Conservation (phyloP, 495 filamentous ascomycete species). For the Daldinia grandis region DNA sequence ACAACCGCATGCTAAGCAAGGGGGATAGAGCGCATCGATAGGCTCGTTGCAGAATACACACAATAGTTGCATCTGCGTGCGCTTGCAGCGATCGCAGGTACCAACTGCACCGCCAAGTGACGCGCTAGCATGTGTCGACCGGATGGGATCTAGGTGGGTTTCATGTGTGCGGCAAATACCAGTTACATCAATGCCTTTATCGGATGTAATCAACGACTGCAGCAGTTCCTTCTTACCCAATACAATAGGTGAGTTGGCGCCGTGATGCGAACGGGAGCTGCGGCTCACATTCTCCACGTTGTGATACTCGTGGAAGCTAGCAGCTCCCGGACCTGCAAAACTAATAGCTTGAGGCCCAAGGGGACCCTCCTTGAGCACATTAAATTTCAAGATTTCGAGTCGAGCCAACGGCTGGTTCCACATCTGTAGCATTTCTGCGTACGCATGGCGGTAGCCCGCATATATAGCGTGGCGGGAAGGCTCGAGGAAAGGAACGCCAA, state of each 20-base stretch:
- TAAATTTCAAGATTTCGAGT: slow-evolving; percentile 86
- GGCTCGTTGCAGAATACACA: slow-evolving; percentile 69
- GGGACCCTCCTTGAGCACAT: slow-evolving; percentile 62
- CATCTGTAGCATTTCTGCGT: slow-evolving; percentile 81
- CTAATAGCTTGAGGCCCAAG: slow-evolving; percentile 35
- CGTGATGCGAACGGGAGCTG: slow-evolving; percentile 30
- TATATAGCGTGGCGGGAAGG: slow-evolving; percentile 67
- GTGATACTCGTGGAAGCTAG: slow-evolving; percentile 49
- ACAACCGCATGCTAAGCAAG: slow-evolving; percentile 70
- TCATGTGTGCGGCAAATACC: slow-evolving; percentile 68
- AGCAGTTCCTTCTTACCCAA: slow-evolving; percentile 57
- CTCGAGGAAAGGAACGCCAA: slow-evolving; percentile 74
- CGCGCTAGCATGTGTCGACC: slow-evolving; percentile 50
- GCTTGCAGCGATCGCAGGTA: slow-evolving; percentile 61
- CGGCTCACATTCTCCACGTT: slow-evolving; percentile 41
- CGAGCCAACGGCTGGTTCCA: slow-evolving; percentile 81
- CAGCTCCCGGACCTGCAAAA: slow-evolving; percentile 38
- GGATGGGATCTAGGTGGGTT: slow-evolving; percentile 59
- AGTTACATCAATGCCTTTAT: slow-evolving; percentile 64
- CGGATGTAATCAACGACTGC: slow-evolving; percentile 49
- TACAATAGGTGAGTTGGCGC: slow-evolving; percentile 53
- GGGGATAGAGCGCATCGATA: slow-evolving; percentile 62
- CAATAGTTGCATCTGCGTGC: slow-evolving; percentile 60
- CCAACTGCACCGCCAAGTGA: slow-evolving; percentile 60
- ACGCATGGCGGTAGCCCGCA: slow-evolving; percentile 75